Evolutionary conservation across 805 yeast species (phyloP).

Genomic region (Saccharomycopsis amapae): DNA sequence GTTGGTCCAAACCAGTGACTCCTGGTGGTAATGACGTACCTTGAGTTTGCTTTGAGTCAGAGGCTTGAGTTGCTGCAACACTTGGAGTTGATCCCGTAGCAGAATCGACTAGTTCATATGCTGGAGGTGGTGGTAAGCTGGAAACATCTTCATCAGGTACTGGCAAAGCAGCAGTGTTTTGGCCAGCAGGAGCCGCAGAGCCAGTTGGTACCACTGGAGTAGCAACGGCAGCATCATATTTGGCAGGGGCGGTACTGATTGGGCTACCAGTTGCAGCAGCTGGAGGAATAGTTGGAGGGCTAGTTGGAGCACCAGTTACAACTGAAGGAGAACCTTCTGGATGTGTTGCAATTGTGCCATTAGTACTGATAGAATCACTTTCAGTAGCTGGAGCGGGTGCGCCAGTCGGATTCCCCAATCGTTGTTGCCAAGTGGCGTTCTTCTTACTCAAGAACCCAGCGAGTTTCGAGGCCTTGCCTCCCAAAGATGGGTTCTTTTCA

Average conservation of each 20-base stretch:
- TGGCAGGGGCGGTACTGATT: not conserved
- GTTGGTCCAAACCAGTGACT: too few species aligned
- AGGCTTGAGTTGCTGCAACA: not conserved
- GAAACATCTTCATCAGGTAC: not conserved
- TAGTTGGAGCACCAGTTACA: not conserved
- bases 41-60: too few species aligned
- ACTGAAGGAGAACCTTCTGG: not conserved
- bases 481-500: constrained; percentile 12
- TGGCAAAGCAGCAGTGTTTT: not conserved
- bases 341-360: not conserved
- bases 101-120: not conserved
- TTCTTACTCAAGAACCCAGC: constrained; percentile 8
- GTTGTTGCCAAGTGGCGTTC: constrained; percentile 8
- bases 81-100: not conserved
- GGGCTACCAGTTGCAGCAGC: not conserved
- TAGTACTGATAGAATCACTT: not conserved
- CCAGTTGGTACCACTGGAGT: not conserved
- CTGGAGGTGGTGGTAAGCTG: constrained; percentile 5
- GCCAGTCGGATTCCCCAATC: not conserved
- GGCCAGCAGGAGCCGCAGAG: not conserved
- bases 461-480: constrained; percentile 8
- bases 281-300: constrained; percentile 7
- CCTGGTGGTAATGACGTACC: too few species aligned
- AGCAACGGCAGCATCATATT: not conserved
- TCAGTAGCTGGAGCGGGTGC: constrained; percentile 1